Evolutionary conservation across 83 land plant species (phyloP), one percentile per base, ranked within the genome.

Genomic region (Picea abies): DNA sequence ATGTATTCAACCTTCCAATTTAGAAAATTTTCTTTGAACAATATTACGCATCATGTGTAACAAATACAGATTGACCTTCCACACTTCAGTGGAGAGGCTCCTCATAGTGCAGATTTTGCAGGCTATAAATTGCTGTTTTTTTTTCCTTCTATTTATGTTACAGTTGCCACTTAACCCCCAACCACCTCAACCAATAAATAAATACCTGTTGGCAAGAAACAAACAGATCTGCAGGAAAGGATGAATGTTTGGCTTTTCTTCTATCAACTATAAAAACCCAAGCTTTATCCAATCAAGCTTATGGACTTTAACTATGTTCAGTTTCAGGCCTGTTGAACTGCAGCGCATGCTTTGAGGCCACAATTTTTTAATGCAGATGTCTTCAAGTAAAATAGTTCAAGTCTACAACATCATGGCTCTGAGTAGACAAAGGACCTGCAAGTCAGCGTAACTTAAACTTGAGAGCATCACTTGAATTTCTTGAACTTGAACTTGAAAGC

Each of bases 231-330:
- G 14, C 62, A 23, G 61, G 15, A 25, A 52, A 76, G 62, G 35
- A 76, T 76, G 61, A 25, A 15, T 26, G 58, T 25, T 56, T 56
- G 4, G 16, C 26, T 52, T 56, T 76, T 14, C 19, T 25, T 58
- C 23, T 56, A 56, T 4, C 16, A 14, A 14, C 8, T 12, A 56
- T 11, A 56, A 56, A 56, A 56, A 12, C 3, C 61, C 25, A 76
- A 39, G 35, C 79, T 76, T 76, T 39, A 29, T 52, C 62, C 19
- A 23, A 2, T 76, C 37, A 25, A 25, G 61, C 79, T 56, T 76
- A 25, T 26, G 37, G 79, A 76, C 25, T 52, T 76, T 26, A 76
- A 52, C 78, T 76, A 25, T 76, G 78, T 52, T 76, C 29, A 23
- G 9, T n/a, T 44, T 4, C 32, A 25, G 17, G 60, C 61, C 26